Evolutionary conservation across 768 basidiomycete genomes (phyloP), one percentile per base, ranked within the genome.

Genomic region (Tulasnella sp.): DNA sequence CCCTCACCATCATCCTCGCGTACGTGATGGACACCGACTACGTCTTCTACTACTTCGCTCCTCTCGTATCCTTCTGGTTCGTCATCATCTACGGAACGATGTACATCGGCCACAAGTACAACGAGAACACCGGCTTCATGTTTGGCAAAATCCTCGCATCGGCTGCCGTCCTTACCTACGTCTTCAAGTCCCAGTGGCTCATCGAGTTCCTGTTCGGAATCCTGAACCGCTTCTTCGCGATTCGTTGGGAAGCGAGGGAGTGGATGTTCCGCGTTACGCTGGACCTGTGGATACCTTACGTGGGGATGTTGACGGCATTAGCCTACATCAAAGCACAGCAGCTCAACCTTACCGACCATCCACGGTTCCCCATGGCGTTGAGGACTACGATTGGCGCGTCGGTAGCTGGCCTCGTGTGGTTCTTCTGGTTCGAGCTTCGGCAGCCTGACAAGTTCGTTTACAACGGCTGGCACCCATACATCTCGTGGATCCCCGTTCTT

Each of bases 11-110:
- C 72, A 83, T 90, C 34, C 87, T 97, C 68, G 91, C 91, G 9
- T 97, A 96, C 84, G 88, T 90, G 64, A 96, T 97, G 94, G 89
- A 96, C 84, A 94, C 93, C 76, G 87, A 94, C 82, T 97, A 96
- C 83, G 88, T 94, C 78, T 93, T 89, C 69, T 96, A 96, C 83
- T 97, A 96, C 83, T 96, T 95, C 80, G 87, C 93, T 12, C 95
- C 95, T 9, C 86, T 97, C 80, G 94, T 96, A 37, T 92, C 94
- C 31, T 88, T 91, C 88, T 96, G 93, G 93, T 97, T 91, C 83
- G 82, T 94, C 77, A 87, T 96, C 85, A 89, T 96, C 82, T 96
- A 93, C 84, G 83, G 83, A 70, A 96, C 94, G 54, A 89, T 97
- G 87, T 85, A 85, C 74, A 80, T 89, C 69, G 94, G 91, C 12